Percentiles rank a stretch among this genome's conserved stretches.
Conservation (phyloP, 345 rosid genomes). For the Gossypium stocksii region DNA sequence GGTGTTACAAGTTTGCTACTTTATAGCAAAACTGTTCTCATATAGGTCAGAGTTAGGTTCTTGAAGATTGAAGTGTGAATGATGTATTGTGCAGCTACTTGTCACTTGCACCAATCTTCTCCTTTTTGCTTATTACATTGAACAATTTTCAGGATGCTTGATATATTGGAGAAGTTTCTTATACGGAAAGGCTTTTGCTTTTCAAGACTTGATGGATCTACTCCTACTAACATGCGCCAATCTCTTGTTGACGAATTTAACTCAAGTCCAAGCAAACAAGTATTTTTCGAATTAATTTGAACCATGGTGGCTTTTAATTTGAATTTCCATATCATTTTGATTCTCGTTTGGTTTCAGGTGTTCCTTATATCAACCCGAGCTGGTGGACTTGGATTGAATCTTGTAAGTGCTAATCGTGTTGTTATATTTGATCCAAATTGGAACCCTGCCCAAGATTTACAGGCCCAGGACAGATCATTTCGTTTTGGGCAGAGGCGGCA, state of each 20-base stretch:
- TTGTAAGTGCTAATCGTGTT: slow-evolving; percentile 90
- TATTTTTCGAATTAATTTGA: slow-evolving; percentile 14
- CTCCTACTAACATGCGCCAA: slow-evolving; percentile 76
- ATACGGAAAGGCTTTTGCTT: slow-evolving; percentile 86
- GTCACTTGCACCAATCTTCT: not conserved
- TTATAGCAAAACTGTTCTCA: not conserved
- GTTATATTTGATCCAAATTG: slow-evolving; percentile 96
- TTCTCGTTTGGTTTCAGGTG: slow-evolving; percentile 41
- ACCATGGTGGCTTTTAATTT: not conserved
- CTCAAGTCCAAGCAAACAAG: slow-evolving; percentile 92
- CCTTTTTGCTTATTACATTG: slow-evolving; percentile 19
- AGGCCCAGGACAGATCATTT: slow-evolving; percentile 94
- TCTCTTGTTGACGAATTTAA: slow-evolving; percentile 86
- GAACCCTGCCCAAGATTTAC: slow-evolving; percentile 94
- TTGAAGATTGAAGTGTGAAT: not conserved
- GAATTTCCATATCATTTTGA: not conserved
- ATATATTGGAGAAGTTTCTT: slow-evolving; percentile 85
- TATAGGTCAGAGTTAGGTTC: not conserved
- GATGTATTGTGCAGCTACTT: not conserved
- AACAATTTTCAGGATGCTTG: slow-evolving; percentile 67
- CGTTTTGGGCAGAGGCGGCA: slow-evolving; percentile 94
- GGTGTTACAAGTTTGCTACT: not conserved
- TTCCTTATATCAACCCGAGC: slow-evolving; percentile 98
- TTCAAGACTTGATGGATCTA: slow-evolving; percentile 91
- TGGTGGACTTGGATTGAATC: slow-evolving; percentile 98